Conservation (phyloP, 495 filamentous ascomycete species). For the Annulohypoxylon nitens region DNA sequence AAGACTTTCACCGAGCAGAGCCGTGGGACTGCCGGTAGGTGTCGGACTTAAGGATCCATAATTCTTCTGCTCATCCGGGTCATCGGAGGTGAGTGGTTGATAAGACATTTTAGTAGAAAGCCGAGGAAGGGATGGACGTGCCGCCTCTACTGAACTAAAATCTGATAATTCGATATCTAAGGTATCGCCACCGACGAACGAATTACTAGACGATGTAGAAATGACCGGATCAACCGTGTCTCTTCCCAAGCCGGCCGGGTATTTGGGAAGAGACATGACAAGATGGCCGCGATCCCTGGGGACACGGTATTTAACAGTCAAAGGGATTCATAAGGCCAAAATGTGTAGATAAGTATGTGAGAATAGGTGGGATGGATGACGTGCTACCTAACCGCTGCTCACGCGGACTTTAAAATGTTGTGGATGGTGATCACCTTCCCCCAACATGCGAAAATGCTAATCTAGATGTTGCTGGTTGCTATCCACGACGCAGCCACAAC, state of each 20-base stretch:
- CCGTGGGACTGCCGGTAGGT: slow-evolving; percentile 27
- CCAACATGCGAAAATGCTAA: slow-evolving; percentile 24
- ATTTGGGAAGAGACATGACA: slow-evolving; percentile 31
- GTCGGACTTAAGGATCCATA: slow-evolving; percentile 41
- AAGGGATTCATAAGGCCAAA: slow-evolving; percentile 26
- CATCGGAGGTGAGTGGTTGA: slow-evolving; percentile 41
- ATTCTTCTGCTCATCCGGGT: slow-evolving; percentile 43
- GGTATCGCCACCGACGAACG: slow-evolving; percentile 2
- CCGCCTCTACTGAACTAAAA: slow-evolving; percentile 23
- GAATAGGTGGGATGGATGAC: slow-evolving; percentile 48
- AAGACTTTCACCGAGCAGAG: slow-evolving; percentile 37
- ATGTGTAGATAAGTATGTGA: slow-evolving; percentile 37
- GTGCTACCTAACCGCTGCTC: slow-evolving; percentile 40
- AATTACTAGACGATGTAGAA: slow-evolving; percentile 29
- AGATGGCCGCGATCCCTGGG: slow-evolving; percentile 17
- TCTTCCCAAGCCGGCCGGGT: slow-evolving; percentile 17
- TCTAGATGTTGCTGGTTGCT: slow-evolving; percentile 24
- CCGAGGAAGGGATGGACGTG: slow-evolving; percentile 14
- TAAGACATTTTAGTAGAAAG: slow-evolving; percentile 47
- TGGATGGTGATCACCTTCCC: slow-evolving; percentile 24
- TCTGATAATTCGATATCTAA: slow-evolving; percentile 37
- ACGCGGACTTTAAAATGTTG: slow-evolving; percentile 35
- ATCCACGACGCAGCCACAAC: slow-evolving; percentile 11
- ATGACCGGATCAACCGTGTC: slow-evolving; percentile 14
- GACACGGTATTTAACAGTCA: slow-evolving; percentile 35